Percentiles rank a stretch among this genome's conserved stretches.
phyloP scores from a whole-genome alignment of 805 yeast genomes.

The Saccharomyces eubayanus region DNA sequence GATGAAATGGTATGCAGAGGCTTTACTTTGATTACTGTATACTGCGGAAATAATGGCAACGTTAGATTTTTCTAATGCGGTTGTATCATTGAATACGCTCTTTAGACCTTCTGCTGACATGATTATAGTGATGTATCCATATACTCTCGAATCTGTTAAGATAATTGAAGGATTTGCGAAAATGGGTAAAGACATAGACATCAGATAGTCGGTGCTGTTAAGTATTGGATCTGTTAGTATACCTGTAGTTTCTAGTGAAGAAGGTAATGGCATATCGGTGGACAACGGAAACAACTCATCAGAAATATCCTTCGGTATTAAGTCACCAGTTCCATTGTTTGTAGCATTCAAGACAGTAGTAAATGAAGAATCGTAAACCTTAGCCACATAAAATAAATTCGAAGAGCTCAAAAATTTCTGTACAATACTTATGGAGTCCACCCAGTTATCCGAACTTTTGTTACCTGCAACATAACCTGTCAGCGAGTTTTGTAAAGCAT shows the following conservation, averaged over 20 bases:
- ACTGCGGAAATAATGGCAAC: constrained; percentile 29
- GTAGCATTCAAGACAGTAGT: constrained; percentile 38
- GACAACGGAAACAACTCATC: constrained; percentile 44
- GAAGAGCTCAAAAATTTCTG: constrained; percentile 60
- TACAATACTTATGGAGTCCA: constrained; percentile 38
- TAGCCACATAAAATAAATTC: constrained; percentile 52
- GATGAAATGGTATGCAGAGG: constrained; percentile 32
- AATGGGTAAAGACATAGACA: constrained; percentile 75
- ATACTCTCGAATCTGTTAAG: constrained; percentile 46
- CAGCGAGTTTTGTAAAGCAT: constrained; percentile 51
- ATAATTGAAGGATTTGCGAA: constrained; percentile 65
- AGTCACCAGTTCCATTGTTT: constrained; percentile 34
- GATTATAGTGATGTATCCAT: constrained; percentile 63
- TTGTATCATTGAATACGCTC: constrained; percentile 35
- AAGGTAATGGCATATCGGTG: constrained; percentile 39
- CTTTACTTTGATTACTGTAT: constrained; percentile 21
- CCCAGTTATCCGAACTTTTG: constrained; percentile 42
- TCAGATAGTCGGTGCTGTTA: constrained; percentile 40
- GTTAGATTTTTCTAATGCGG: constrained; percentile 34
- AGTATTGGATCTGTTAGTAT: constrained; percentile 57
- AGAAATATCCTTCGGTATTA: constrained; percentile 27
- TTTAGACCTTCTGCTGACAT: constrained; percentile 39
- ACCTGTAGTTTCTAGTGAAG: constrained; percentile 38
- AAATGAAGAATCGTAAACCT: constrained; percentile 56
- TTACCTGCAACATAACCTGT: constrained; percentile 67